Evolutionary conservation across 768 basidiomycete species (phyloP), one percentile per base, ranked within the genome.

Genomic region (Suillus alpinus): DNA sequence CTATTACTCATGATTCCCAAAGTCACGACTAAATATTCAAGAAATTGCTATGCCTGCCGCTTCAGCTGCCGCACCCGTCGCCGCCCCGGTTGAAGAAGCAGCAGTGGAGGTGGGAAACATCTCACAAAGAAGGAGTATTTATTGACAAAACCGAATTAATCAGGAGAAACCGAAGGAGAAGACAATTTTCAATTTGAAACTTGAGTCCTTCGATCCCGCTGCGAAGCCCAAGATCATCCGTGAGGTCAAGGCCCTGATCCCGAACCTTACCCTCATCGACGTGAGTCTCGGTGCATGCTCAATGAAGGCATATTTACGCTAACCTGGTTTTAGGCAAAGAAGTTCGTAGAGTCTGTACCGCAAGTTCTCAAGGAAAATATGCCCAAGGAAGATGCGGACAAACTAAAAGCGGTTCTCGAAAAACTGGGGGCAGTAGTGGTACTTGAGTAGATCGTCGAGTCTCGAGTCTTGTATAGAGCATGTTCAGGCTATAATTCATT

Each of bases 141-240:
- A 18, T 8, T 39, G n/a, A 46, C n/a, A n/a, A 41, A 16, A 29
- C 37, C 34, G 8, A 46, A 23, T 20, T 13, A 36, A 26, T 6
- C 63, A 94, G 88, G 94, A 94, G 75, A 97, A 95, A 71, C 95
- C 95, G 53, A 98, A 97, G 79, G 97, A 98, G 80, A 98, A 98
- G 87, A 97, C 95, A 18, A 83, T 95, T 37, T 99, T 99, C 79
- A 95, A 88, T 68, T 91, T 98, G 71, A 94, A 87, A 76, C 84
- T 99, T 44, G 94, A 96, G 72, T 94, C 94, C 51, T 97, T 98
- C 69, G 95, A 97, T 63, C 86, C 94, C 2, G 81, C 84, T 12
- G 81, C 92, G 57, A 99, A 99, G 76, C 91, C 97, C 32, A 99
- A 99, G 80, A 86, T 98, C 69, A 99, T 99, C 71, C 86, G 92